Percentiles rank a stretch among this genome's conserved stretches.
Evolutionary conservation across 2,329 filamentous ascomycete species (phyloP).

Genomic region (Sclerotinia sclerotiorum): DNA sequence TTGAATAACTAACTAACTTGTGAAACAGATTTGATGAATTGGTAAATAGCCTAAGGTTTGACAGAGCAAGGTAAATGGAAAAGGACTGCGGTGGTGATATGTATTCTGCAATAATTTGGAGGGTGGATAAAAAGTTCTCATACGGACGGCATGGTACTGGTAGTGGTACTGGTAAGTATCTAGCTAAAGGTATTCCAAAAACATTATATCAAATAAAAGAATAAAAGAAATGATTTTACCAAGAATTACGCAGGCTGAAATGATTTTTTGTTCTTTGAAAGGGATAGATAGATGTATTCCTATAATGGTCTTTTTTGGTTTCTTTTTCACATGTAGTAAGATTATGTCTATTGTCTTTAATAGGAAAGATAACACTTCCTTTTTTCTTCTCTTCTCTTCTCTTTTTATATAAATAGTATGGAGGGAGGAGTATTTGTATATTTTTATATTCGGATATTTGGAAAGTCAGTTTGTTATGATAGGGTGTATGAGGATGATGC

Average conservation of each 20-base stretch:
- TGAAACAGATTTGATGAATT: conserved; percentile 11
- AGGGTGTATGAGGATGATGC: too few species aligned
- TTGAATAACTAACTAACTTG: neutral
- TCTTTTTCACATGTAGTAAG: too few species aligned
- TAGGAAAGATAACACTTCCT: too few species aligned
- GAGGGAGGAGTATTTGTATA: too few species aligned
- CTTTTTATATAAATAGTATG: too few species aligned
- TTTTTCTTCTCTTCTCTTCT: too few species aligned
- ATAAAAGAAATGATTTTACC: neutral
- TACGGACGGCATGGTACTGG: neutral
- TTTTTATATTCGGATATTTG: too few species aligned
- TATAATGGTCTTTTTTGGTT: too few species aligned
- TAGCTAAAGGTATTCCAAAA: neutral
- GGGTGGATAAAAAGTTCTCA: neutral
- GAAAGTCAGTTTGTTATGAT: too few species aligned
- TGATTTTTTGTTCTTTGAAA: neutral
- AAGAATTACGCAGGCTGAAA: neutral
- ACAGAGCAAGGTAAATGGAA: neutral
- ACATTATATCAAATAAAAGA: neutral
- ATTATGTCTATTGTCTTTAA: too few species aligned
- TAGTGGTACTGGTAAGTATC: too few species aligned
- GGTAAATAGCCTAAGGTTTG: neutral
- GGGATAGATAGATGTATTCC: too few species aligned
- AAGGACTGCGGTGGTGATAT: neutral
- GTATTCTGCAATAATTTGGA: neutral